phyloP scores from a whole-genome alignment of 129 eudicot genomes.

The Erigeron canadensis region DNA sequence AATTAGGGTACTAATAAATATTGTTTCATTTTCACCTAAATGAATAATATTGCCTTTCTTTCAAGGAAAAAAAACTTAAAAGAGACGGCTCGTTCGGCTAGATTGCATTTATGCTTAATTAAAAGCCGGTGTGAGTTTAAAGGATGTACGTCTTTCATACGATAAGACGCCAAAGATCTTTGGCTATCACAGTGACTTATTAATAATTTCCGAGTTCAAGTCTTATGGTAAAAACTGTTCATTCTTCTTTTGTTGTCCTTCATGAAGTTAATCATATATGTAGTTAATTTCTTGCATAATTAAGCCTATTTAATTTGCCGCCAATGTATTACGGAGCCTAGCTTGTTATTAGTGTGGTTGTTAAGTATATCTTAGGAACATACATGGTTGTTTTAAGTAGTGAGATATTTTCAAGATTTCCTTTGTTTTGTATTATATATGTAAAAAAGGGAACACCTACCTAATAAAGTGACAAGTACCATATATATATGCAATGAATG shows the following conservation, averaged over 20 bases:
- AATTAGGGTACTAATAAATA: constrained; percentile 18
- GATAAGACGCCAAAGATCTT: background rate
- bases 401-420: constrained; percentile 13
- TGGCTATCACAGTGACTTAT: no score
- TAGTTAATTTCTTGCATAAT: no score
- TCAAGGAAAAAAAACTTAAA: constrained; percentile 5
- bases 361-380: background rate
- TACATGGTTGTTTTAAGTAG: background rate
- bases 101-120: background rate
- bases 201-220: no score
- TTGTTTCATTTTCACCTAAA: constrained; percentile 17
- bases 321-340: no score
- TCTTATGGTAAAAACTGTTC: no score
- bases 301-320: no score
- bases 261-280: no score
- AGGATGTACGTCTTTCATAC: background rate
- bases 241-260: background rate
- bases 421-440: constrained; percentile 30
- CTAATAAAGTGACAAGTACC: constrained; percentile 25
- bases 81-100: background rate
- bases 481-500: constrained; percentile 42
- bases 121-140: background rate
- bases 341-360: no score
- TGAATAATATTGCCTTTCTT: constrained; percentile 19
- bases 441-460: constrained; percentile 3